phyloP scores from a whole-genome alignment of 1,284 basidiomycete species.

The Ganoderma boninense region DNA sequence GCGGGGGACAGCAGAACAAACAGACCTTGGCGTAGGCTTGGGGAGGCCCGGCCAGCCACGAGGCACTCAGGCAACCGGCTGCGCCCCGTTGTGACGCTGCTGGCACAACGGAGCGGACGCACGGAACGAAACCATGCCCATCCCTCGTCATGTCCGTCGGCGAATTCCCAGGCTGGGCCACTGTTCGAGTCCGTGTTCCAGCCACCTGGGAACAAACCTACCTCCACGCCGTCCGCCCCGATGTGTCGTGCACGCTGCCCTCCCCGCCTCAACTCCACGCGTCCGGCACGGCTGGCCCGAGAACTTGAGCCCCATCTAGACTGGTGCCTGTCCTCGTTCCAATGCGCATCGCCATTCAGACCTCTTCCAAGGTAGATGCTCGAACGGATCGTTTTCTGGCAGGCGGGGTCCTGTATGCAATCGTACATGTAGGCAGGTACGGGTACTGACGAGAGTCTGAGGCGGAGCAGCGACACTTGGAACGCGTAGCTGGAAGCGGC shows the following conservation, averaged over 20 bases:
- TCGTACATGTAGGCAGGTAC: conserved; percentile 2
- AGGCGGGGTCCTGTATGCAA: not conserved
- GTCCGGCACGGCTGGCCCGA: not conserved
- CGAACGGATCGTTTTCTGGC: conserved; percentile 4
- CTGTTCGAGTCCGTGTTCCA: not conserved
- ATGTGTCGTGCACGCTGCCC: not conserved
- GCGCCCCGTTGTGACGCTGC: not conserved
- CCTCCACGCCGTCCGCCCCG: not conserved
- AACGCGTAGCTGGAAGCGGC: not conserved
- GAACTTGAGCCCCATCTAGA: not conserved
- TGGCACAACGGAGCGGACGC: not conserved
- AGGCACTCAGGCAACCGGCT: not conserved
- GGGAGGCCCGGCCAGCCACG: not conserved
- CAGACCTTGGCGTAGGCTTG: not conserved
- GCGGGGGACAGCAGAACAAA: not conserved
- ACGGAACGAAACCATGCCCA: not conserved
- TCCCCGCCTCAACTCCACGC: not conserved
- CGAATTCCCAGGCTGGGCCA: not conserved
- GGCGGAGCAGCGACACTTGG: conserved; percentile 1
- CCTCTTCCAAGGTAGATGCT: not conserved
- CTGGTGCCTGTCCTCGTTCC: no score
- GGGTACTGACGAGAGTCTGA: not conserved
- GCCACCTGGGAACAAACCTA: not conserved
- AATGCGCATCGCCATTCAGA: not conserved
- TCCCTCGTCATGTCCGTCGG: not conserved